Conservation (phyloP, 805 yeast species). For the Lipomyces starkeyi region DNA sequence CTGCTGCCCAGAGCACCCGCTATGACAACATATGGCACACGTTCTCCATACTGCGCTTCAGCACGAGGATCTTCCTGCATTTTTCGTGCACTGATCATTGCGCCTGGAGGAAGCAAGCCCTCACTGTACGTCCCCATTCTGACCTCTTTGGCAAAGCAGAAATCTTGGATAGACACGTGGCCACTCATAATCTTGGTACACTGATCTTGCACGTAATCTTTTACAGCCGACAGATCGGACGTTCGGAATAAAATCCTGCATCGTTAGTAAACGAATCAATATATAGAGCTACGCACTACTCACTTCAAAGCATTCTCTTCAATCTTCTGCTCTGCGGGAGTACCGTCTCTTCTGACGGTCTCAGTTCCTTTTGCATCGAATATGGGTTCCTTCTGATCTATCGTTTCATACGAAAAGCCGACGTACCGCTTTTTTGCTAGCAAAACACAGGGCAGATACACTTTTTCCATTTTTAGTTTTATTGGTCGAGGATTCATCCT, state of each 20-base stretch:
- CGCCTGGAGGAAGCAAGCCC: slow-evolving; percentile 86
- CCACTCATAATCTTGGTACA: slow-evolving; percentile 70
- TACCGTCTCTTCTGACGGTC: slow-evolving; percentile 92
- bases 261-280: neutral
- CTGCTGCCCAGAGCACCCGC: slow-evolving; percentile 61
- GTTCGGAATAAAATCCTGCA: slow-evolving; percentile 69
- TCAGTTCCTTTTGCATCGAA: slow-evolving; percentile 98
- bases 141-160: slow-evolving; percentile 91
- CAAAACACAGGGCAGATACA: slow-evolving; percentile 83
- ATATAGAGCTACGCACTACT: neutral
- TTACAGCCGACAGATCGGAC: slow-evolving; percentile 70
- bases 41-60: slow-evolving; percentile 85
- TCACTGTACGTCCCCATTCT: slow-evolving; percentile 78
- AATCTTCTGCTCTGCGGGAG: slow-evolving; percentile 87
- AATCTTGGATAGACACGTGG: slow-evolving; percentile 74
- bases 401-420: slow-evolving; percentile 76
- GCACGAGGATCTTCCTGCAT: slow-evolving; percentile 69
- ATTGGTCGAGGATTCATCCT: slow-evolving; percentile 78
- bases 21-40: slow-evolving; percentile 85
- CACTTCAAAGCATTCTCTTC: slow-evolving; percentile 64
- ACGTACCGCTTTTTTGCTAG: slow-evolving; percentile 90
- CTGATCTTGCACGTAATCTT: slow-evolving; percentile 65
- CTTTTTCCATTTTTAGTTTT: slow-evolving; percentile 86
- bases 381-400: slow-evolving; percentile 59
- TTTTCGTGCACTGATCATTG: slow-evolving; percentile 71